Conservation (phyloP, 495 filamentous ascomycete species). For the Mytilinidion resinicola region DNA sequence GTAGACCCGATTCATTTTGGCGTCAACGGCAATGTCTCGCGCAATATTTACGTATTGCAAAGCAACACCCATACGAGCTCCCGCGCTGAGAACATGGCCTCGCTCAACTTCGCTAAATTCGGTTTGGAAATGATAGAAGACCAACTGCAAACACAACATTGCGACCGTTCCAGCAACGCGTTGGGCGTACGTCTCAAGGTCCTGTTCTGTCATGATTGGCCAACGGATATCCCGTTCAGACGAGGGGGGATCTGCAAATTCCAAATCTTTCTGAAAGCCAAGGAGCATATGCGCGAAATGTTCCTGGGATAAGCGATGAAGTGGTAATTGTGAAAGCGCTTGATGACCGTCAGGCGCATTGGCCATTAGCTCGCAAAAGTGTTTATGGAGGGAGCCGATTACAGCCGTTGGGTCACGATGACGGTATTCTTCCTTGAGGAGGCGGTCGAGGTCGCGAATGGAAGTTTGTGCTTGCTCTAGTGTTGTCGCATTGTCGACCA, state of each 20-base stretch:
- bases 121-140: slow-evolving; percentile 46
- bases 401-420: too few relatives aligned
- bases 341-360: slow-evolving; percentile 40
- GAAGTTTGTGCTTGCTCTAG: slow-evolving; percentile 42
- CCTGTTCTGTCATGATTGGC: slow-evolving; percentile 50
- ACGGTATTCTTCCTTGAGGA: slow-evolving; percentile 41
- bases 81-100: slow-evolving; percentile 38
- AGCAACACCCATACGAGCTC: slow-evolving; percentile 57
- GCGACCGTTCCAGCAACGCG: slow-evolving; percentile 64
- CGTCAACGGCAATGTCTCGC: slow-evolving; percentile 58
- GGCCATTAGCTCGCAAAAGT: slow-evolving; percentile 42
- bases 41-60: slow-evolving; percentile 68
- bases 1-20: slow-evolving; percentile 55
- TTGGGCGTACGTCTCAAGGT: slow-evolving; percentile 51
- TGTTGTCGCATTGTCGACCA: slow-evolving; percentile 53
- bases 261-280: slow-evolving; percentile 58
- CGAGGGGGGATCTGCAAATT: slow-evolving; percentile 35
- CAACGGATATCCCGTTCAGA: slow-evolving; percentile 25
- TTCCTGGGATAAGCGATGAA: slow-evolving; percentile 42
- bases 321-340: slow-evolving; percentile 50
- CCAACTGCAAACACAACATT: slow-evolving; percentile 55
- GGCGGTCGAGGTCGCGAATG: slow-evolving; percentile 47
- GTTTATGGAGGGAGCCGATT: slow-evolving; percentile 5
- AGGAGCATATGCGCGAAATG: slow-evolving; percentile 54
- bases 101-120: slow-evolving; percentile 20